A percentile compares a stretch with the other conserved stretches of the same genome.
These are phyloP conservation scores for Trametes villosa DNA, from an alignment of 768 basidiomycete species.

Conservation along the genomic window DNA sequence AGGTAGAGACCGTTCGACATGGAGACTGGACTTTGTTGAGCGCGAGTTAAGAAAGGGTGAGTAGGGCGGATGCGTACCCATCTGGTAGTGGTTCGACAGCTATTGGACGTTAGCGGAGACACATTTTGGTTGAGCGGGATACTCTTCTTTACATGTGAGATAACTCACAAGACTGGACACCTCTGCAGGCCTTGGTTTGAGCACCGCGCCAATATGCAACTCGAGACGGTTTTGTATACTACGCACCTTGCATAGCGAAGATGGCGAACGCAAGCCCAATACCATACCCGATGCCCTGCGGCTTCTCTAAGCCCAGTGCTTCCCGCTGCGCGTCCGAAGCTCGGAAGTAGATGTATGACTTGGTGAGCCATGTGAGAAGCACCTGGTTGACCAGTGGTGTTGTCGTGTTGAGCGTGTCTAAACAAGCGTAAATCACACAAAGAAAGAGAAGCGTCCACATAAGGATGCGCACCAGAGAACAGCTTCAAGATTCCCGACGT, in stretches of 20 bases:
- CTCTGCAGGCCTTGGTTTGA: constrained; percentile 32
- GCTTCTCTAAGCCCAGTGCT: constrained; percentile 39
- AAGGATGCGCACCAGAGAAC: constrained; percentile 33
- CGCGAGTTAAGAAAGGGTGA: background rate
- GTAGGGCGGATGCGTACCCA: constrained; percentile 32
- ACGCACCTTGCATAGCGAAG: constrained; percentile 62
- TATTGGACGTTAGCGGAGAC: background rate
- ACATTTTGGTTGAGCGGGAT: background rate
- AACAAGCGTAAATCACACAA: too few relatives aligned
- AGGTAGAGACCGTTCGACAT: constrained; percentile 53
- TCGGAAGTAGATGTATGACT: constrained; percentile 48
- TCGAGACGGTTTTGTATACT: too few relatives aligned
- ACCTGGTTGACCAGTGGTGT: constrained; percentile 63
- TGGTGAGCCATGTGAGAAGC: constrained; percentile 60
- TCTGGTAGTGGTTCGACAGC: constrained; percentile 49
- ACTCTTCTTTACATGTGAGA: background rate
- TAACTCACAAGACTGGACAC: constrained; percentile 34
- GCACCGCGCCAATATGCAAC: background rate
- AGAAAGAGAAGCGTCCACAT: too few relatives aligned
- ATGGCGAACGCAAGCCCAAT: constrained; percentile 62
- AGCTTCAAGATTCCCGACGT: constrained; percentile 52
- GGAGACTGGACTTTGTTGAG: constrained; percentile 36
- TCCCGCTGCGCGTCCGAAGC: constrained; percentile 43
- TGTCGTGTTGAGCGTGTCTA: constrained; percentile 54
- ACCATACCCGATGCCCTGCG: constrained; percentile 60